Conservation (phyloP, 2,329 filamentous ascomycete genomes). For the Claviceps arundinis region DNA sequence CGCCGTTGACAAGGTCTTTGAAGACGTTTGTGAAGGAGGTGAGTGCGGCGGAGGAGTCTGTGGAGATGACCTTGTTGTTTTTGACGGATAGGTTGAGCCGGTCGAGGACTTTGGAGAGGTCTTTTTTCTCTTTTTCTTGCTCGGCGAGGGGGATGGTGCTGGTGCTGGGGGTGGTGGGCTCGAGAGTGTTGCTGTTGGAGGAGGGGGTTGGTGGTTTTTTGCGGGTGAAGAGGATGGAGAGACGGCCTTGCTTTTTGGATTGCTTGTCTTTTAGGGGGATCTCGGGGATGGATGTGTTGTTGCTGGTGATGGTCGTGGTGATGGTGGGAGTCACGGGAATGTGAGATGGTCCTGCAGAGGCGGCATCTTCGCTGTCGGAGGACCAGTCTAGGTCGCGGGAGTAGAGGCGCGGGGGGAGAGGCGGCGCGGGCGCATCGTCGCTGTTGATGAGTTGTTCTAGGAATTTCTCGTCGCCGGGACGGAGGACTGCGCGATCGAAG, state of each 20-base stretch:
- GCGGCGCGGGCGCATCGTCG: constrained; percentile 32
- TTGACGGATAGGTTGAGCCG: constrained; percentile 70
- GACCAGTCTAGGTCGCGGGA: constrained; percentile 38
- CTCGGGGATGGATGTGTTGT: constrained; percentile 1
- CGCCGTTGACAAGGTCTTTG: constrained; percentile 83
- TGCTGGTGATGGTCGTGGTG: constrained; percentile 15
- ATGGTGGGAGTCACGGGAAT: constrained; percentile 6
- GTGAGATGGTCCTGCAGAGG: constrained; percentile 13
- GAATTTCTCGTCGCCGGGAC: constrained; percentile 44
- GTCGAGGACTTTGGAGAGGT: constrained; percentile 69
- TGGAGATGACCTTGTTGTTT: constrained; percentile 78
- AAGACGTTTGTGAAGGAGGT: constrained; percentile 79
- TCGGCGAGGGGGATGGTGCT: constrained; percentile 14
- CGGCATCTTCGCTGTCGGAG: constrained; percentile 18
- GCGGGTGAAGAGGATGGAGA: constrained; percentile 23
- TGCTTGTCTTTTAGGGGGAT: constrained; percentile 12
- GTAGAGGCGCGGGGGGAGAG: constrained; percentile 40
- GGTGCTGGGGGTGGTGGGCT: constrained; percentile 13
- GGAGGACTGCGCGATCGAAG: constrained; percentile 30
- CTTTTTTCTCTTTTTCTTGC: constrained; percentile 45
- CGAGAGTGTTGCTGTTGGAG: constrained; percentile 15
- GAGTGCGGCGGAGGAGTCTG: constrained; percentile 70
- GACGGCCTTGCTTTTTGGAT: constrained; percentile 21
- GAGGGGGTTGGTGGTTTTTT: constrained; percentile 26
- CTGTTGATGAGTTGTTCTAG: constrained; percentile 38